Base-by-base conservation (phyloP, 169 alveolate genomes). In the Cryptosporidium xiaoi region DNA sequence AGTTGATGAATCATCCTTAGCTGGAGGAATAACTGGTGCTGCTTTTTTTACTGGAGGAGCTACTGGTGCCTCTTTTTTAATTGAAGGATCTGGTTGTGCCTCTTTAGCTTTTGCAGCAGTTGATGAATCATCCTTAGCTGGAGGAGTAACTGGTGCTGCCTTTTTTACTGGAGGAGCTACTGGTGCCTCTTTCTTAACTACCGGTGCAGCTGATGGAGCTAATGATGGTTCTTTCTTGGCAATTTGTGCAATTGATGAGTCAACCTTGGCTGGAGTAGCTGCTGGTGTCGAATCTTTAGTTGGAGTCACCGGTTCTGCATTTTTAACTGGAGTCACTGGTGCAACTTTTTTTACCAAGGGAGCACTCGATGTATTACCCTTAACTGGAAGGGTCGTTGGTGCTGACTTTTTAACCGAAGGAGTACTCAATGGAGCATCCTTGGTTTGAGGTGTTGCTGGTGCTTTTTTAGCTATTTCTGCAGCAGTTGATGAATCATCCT, bases 101-200 rank as follows among this genome's bases (percentile, higher is more conserved):
- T 51, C 65, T 16, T 67, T 44, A 18, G n/a, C 13, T 27, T 12
- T 56, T 65, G 71, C 27, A 40, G 82, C 40, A 40, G 33, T 62
- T 20, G 67, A 0, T 24, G 27, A 24, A 0, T 0, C 0, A 24
- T 24, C 27, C 27, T 24, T 24, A 0, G 27, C 27, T 24, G 0
- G 27, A 24, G 27, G 27, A 24, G 27, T 24, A 24, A n/a, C 51
- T 12, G 83, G 83, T 6, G 83, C 65, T 7, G 18, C 64, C n/a
- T 68, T 68, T 1, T 53, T 53, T 3, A 12, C 8, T 53, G 29
- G 64, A n/a, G 64, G 64, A 53, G 2, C 33, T 53, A 0, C 2
- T 13, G 64, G 64, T 29, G 71, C 71, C 24, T 27, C 71, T 51
- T 65, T 65, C 53, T 65, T 65, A 31, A 50, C 36, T 18, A 13